These are phyloP conservation scores for Penicillium olsonii DNA, from an alignment of 2,329 filamentous ascomycete species.

Conservation along the genomic window DNA sequence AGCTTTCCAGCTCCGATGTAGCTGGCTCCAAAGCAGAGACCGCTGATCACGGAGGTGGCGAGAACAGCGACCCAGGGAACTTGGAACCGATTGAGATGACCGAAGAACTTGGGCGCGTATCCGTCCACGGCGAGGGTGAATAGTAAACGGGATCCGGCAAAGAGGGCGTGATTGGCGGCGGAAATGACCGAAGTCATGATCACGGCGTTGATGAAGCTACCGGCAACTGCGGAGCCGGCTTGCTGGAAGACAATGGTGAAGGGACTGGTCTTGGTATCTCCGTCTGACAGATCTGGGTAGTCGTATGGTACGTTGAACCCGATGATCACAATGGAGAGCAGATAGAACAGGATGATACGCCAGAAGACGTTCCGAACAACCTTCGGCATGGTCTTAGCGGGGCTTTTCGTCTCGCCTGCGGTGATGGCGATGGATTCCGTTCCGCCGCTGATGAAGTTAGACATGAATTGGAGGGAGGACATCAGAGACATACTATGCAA, in stretches of 20 bases:
- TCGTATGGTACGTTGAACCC: constrained; percentile 63
- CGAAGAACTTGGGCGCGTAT: constrained; percentile 60
- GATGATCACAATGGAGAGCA: constrained; percentile 55
- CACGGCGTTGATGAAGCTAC: constrained; percentile 63
- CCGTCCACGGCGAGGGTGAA: constrained; percentile 58
- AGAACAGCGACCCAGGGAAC: constrained; percentile 59
- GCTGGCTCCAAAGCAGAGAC: constrained; percentile 64
- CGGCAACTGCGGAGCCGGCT: constrained; percentile 57
- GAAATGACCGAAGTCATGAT: constrained; percentile 61
- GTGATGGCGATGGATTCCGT: constrained; percentile 68
- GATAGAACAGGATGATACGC: constrained; percentile 60
- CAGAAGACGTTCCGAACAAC: constrained; percentile 68
- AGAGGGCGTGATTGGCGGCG: constrained; percentile 61
- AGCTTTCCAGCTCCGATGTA: constrained; percentile 66
- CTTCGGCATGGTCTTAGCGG: constrained; percentile 60
- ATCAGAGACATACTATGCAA: constrained; percentile 53
- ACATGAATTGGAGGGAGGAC: not conserved
- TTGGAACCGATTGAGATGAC: constrained; percentile 50
- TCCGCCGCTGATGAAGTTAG: constrained; percentile 47
- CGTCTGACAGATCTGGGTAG: constrained; percentile 48
- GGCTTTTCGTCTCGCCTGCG: constrained; percentile 66
- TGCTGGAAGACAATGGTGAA: constrained; percentile 64
- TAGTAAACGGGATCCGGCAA: constrained; percentile 58
- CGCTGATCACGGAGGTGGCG: constrained; percentile 55
- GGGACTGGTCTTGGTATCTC: constrained; percentile 51